Base-by-base conservation (phyloP, 2,329 filamentous ascomycete species). In the Tolypocladium inflatum region DNA sequence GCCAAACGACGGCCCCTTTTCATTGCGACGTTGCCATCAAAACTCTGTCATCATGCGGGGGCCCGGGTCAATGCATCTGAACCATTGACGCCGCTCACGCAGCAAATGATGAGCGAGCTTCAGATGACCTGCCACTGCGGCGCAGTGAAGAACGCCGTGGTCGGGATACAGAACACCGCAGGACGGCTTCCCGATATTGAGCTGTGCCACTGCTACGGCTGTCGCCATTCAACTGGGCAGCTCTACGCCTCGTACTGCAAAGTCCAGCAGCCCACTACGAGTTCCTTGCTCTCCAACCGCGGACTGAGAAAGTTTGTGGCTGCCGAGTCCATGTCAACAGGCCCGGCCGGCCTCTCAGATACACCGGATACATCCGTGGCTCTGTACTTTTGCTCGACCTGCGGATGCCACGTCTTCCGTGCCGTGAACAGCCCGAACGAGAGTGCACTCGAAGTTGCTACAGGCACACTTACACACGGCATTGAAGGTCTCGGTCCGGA, bases 381-480 rank as follows among this genome's bases (percentile, higher is more conserved):
- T 2, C 64, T 70, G 6, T 74, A 72, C 60, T 78, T 78, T 59
- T 78, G 76, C 58, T 57, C 59, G 0, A 73, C 56, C 1, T 78
- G 76, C 54, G 75, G 76, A 1, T 77, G 76, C 54, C 76, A 78
- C 55, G 43, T 77, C 21, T 74, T 76, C 56, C 68, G 68, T 10
- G 56, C 58, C 58, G 39, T 39, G 7, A 17, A 4, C 3, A 23
- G 23, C 5, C 15, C 41, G 15, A 23, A 7, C 6, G 30, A 26
- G 10, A 21, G 19, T 2, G 43, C 9, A 2, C 21, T 58, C 17
- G 57, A 58, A 17, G 26, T 55, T 21, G 53, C 57, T n/a, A 48
- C 52, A 0, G 57, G 57, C 4, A 58, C 57, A 15, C 23, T 55
- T n/a, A 39, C 37, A 19, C 21, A 26, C 5, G 53, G 52, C 8